Conservation (phyloP, 345 rosid genomes). For the Erodium maritimum region DNA sequence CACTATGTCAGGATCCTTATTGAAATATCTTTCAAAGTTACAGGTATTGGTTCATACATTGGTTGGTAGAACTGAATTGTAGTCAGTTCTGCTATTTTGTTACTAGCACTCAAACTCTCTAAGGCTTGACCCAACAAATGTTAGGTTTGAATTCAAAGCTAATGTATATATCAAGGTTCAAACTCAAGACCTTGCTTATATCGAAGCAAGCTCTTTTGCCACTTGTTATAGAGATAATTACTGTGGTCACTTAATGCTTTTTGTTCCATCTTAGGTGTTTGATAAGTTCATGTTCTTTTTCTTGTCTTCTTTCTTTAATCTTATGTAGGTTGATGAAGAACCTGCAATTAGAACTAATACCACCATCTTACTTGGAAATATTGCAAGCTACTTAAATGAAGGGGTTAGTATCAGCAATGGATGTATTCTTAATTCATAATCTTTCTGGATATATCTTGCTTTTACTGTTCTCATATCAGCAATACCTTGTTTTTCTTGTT, state of each 20-base stretch:
- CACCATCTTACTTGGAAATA: constrained; percentile 94
- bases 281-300: neutral
- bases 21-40: constrained; percentile 89
- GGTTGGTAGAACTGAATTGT: neutral
- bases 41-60: constrained; percentile 37
- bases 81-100: neutral
- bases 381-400: constrained; percentile 78
- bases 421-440: neutral
- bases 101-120: no score
- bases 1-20: constrained; percentile 76
- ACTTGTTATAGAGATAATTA: neutral
- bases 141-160: no score
- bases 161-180: no score
- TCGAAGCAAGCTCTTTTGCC: neutral
- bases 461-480: neutral
- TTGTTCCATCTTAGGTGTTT: neutral
- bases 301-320: constrained; percentile 4
- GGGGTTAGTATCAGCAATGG: constrained; percentile 40
- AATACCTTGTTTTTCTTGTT: neutral
- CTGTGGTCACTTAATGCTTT: neutral
- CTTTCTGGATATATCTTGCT: constrained; percentile 6
- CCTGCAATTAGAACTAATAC: constrained; percentile 97
- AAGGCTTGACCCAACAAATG: no score
- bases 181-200: no score
- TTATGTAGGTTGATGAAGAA: constrained; percentile 88